phyloP scores from a whole-genome alignment of 192 early-diverging fungal genomes.

The Phlyctochytrium bullatum region DNA sequence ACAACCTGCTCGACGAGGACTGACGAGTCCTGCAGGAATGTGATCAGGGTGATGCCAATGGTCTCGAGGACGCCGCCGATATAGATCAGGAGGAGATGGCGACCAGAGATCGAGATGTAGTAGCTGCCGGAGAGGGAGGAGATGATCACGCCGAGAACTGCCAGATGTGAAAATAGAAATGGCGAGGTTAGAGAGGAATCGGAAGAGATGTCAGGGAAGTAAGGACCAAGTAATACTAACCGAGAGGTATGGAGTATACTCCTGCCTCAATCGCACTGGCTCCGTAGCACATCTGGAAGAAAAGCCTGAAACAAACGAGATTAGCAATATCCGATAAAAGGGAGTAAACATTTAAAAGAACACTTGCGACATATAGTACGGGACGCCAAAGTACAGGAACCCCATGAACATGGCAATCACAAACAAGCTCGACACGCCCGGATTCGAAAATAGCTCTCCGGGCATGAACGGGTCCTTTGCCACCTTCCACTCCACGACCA shows the following conservation, averaged over 20 bases:
- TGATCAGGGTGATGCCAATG: slow-evolving; percentile 66
- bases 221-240: neutral
- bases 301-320: slow-evolving; percentile 5
- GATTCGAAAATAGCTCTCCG: slow-evolving; percentile 15
- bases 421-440: neutral
- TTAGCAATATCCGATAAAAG: slow-evolving; percentile 34
- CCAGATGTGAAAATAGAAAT: slow-evolving; percentile 10
- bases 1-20: slow-evolving; percentile 50
- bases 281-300: slow-evolving; percentile 63
- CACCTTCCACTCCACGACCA: slow-evolving; percentile 57
- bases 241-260: slow-evolving; percentile 66
- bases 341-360: slow-evolving; percentile 18
- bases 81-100: slow-evolving; percentile 57
- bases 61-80: slow-evolving; percentile 59
- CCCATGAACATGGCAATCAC: slow-evolving; percentile 10
- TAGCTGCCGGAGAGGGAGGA: slow-evolving; percentile 1
- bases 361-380: slow-evolving; percentile 14
- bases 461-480: slow-evolving; percentile 69
- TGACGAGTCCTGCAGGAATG: slow-evolving; percentile 53
- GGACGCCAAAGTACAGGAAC: neutral
- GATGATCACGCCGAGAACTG: slow-evolving; percentile 6
- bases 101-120: slow-evolving; percentile 12
- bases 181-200: neutral
- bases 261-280: slow-evolving; percentile 74
- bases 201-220: neutral